Evolutionary conservation across 1,139 yeast species (phyloP).

Genomic region (Geotrichum carabidarum): DNA sequence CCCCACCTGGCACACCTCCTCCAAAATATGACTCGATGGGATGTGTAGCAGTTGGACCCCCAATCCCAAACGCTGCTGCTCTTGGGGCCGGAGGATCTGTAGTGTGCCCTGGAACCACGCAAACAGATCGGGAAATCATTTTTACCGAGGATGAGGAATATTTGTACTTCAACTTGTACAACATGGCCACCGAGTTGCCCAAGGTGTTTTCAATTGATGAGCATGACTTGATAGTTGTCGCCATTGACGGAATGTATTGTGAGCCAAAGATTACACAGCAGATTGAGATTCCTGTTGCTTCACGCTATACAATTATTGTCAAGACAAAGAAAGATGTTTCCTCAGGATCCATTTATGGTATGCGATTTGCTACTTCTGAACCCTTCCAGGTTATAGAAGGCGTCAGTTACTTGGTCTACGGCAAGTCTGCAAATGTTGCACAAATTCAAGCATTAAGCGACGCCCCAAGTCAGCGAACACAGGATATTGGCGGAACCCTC

Average conservation of each 20-base stretch:
- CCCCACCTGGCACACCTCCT: not conserved
- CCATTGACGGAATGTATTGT: conserved; percentile 38
- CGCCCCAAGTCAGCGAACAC: conserved; percentile 3
- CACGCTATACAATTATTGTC: conserved; percentile 37
- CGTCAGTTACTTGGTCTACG: conserved; percentile 33
- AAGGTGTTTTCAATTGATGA: conserved; percentile 40
- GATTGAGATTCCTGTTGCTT: conserved; percentile 30
- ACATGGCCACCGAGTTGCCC: conserved; percentile 39
- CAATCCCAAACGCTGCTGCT: conserved; percentile 10
- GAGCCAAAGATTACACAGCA: conserved; percentile 31
- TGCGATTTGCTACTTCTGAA: conserved; percentile 36
- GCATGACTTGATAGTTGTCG: conserved; percentile 37
- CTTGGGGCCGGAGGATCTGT: conserved; percentile 35
- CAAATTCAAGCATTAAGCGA: conserved; percentile 2
- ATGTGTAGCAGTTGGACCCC: conserved; percentile 17
- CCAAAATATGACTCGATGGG: conserved; percentile 21
- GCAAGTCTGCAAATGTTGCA: conserved; percentile 18
- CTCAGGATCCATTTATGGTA: conserved; percentile 22
- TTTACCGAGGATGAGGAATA: conserved; percentile 26
- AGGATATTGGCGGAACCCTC: conserved; percentile 14
- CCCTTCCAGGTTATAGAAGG: conserved; percentile 40
- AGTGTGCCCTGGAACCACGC: conserved; percentile 27
- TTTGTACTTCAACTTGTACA: conserved; percentile 33
- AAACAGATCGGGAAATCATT: conserved; percentile 30
- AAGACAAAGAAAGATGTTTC: conserved; percentile 28